Conservation (phyloP, 2,329 filamentous ascomycete species). For the Trichophyton schoenleinii region DNA sequence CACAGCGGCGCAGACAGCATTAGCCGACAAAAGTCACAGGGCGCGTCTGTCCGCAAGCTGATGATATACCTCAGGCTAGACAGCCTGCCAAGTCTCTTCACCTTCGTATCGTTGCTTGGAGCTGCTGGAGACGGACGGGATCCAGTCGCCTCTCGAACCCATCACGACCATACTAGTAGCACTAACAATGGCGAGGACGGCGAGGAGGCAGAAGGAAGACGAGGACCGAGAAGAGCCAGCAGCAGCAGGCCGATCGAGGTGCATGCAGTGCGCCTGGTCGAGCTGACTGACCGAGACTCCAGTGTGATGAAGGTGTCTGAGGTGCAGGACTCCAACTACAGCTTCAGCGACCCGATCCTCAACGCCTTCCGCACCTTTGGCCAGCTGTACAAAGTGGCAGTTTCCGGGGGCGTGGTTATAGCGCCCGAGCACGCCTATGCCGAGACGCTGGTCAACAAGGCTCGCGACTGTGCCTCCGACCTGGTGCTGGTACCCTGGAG, state of each 20-base stretch:
- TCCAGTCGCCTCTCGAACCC: constrained; percentile 23
- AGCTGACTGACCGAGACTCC: constrained; percentile 83
- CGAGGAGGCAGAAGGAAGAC: constrained; percentile 12
- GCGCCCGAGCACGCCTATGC: constrained; percentile 67
- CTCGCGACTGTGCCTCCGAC: constrained; percentile 56
- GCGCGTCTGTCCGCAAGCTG: constrained; percentile 47
- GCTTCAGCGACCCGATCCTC: constrained; percentile 66
- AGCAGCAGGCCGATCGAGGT: constrained; percentile 46
- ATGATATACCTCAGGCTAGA: constrained; percentile 76
- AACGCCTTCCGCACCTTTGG: constrained; percentile 86
- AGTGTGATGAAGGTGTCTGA: constrained; percentile 91
- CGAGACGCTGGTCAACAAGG: constrained; percentile 59
- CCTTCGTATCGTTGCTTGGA: constrained; percentile 69
- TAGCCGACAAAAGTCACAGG: constrained; percentile 37
- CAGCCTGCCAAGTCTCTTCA: constrained; percentile 69
- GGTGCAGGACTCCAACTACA: constrained; percentile 59
- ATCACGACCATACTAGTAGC: constrained; percentile 20
- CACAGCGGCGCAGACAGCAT: constrained; percentile 27
- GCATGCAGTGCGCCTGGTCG: constrained; percentile 73
- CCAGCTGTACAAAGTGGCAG: constrained; percentile 67
- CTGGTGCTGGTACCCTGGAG: constrained; percentile 83
- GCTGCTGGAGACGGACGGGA: constrained; percentile 35
- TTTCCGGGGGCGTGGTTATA: constrained; percentile 69
- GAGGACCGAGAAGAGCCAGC: constrained; percentile 3
- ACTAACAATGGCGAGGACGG: constrained; percentile 7